Conservation (phyloP, 2,329 filamentous ascomycete genomes). For the Metarhizium guizhouense region DNA sequence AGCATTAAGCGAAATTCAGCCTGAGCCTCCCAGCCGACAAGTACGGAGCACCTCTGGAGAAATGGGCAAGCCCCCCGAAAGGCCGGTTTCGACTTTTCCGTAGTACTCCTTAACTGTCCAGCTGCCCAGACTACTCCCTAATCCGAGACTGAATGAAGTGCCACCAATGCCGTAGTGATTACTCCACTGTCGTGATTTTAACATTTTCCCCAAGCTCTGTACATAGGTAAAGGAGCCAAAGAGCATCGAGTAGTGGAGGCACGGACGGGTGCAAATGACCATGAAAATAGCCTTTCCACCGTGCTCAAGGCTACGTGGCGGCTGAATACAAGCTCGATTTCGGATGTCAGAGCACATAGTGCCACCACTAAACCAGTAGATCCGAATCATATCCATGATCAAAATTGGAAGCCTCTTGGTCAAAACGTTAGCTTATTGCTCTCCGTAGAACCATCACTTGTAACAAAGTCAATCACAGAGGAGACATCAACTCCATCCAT, state of each 20-base stretch:
- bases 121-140: no score
- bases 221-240: no score
- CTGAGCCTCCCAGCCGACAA: neutral
- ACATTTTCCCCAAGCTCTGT: no score
- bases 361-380: no score
- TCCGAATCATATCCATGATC: neutral
- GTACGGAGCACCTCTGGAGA: neutral
- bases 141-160: neutral
- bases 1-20: slow-evolving; percentile 4
- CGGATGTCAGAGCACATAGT: no score
- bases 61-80: neutral
- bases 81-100: neutral
- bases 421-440: neutral
- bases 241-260: no score
- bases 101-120: no score
- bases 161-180: neutral
- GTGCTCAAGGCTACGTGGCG: neutral
- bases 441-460: neutral
- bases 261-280: neutral
- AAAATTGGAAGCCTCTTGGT: neutral
- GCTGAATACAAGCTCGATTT: neutral
- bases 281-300: neutral
- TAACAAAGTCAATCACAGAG: neutral
- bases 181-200: no score
- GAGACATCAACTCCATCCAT: neutral